Percentiles rank a stretch among this genome's conserved stretches.
These are phyloP conservation scores for Marchantia paleacea DNA, from an alignment of 225 moss, liverwort and hornwort genomes.

Conservation along the genomic window DNA sequence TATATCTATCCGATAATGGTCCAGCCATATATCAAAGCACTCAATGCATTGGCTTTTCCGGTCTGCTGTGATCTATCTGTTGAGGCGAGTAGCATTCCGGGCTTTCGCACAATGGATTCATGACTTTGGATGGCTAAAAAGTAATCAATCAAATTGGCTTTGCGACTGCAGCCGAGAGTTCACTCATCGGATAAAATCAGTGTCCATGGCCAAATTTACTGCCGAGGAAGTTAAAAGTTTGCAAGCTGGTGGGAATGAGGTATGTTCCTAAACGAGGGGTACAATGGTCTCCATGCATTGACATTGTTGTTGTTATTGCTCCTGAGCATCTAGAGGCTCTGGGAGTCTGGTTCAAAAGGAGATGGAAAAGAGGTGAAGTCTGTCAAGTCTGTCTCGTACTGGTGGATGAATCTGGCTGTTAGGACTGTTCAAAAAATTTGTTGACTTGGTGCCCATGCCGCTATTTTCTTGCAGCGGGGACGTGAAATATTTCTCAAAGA, in stretches of 20 bases:
- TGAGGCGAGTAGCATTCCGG: neutral
- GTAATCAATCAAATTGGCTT: neutral
- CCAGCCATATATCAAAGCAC: neutral
- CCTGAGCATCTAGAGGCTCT: neutral
- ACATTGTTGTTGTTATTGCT: neutral
- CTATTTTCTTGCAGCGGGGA: conserved; percentile 53
- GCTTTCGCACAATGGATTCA: neutral
- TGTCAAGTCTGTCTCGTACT: neutral
- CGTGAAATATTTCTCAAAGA: conserved; percentile 82
- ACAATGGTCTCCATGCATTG: neutral
- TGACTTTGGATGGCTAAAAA: neutral
- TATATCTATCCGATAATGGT: neutral
- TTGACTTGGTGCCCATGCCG: neutral
- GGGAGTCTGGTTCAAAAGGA: neutral
- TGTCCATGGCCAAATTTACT: conserved; percentile 96
- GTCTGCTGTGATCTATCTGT: neutral
- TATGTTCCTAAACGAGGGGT: conserved; percentile 18
- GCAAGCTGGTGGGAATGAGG: conserved; percentile 91
- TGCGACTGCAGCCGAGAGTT: conserved; percentile 71
- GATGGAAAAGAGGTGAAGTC: neutral
- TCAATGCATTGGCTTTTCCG: neutral
- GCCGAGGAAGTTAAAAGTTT: conserved; percentile 76
- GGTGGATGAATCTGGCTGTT: neutral
- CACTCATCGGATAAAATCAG: conserved; percentile 83
- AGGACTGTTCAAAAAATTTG: neutral